Base-by-base conservation (phyloP, 768 basidiomycete genomes). In the Lactifluus echinatus region DNA sequence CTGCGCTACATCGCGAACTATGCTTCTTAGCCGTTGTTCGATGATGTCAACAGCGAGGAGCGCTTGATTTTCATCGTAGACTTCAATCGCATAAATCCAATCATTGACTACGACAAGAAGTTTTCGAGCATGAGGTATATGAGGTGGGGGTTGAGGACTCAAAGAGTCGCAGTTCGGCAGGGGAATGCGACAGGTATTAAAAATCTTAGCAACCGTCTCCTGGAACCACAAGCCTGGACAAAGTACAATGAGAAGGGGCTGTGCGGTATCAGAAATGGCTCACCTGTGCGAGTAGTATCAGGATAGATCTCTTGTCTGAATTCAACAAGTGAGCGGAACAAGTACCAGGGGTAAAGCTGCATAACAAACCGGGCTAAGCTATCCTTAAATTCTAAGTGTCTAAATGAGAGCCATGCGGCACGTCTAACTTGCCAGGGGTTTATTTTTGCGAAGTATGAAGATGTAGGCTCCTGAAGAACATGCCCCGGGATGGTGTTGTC, bases 401-500 rank as follows among this genome's bases (percentile, higher is more conserved):
- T 78, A 66, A 83, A 75, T 15, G 84, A 73, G 12, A 96, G 72
- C 84, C 89, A 94, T 14, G 92, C 84, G 0, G 92, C 87, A 43
- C 91, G 76, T 65, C 87, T 77, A 48, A 94, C 72, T 69, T 98
- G 94, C 90, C 91, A 93, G 17, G 81, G 77, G 0, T 85, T 87
- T 49, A 87, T 71, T 37, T 71, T 71, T n/a, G 66, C 69, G 31
- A 7, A 23, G 12, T 54, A 10, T 14, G 53, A 50, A 8, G 65
- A 64, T 14, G 34, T 42, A 53, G 62, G 64, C 7, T 66, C 63
- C 0, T 55, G 62, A 31, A 70, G 54, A 6, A 73, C 68, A 2
- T 65, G 46, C 7, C 66, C 70, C 8, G 85, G 92, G 42, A 89
- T 76, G 19, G 66, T 73, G 2, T 76, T 66, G 70, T 96, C 93